Evolutionary conservation across 495 filamentous ascomycete species (phyloP).

Genomic region (Lineolata rhizophorae): DNA sequence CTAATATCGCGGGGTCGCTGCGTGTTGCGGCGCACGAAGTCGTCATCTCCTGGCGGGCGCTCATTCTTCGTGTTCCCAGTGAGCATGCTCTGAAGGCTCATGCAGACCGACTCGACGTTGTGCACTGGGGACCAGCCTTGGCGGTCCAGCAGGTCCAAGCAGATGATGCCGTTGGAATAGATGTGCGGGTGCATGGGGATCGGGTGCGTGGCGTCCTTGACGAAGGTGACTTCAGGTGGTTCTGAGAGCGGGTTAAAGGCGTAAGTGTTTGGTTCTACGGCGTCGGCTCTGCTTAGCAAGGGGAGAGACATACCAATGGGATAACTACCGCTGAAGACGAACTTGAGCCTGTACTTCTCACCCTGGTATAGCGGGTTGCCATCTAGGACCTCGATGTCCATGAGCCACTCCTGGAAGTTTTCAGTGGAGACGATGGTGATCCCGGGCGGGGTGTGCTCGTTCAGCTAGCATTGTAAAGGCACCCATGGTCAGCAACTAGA

Average conservation of each 20-base stretch:
- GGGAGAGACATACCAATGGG: conserved; percentile 52
- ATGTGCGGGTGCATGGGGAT: conserved; percentile 96
- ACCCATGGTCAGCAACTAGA: too few relatives aligned
- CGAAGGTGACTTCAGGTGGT: conserved; percentile 83
- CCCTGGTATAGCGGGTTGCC: conserved; percentile 71
- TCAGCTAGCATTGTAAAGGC: too few relatives aligned
- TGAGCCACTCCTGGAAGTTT: conserved; percentile 70
- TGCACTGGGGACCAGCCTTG: conserved; percentile 92
- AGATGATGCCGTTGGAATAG: conserved; percentile 96
- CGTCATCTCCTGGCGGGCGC: conserved; percentile 60
- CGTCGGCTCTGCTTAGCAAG: too few relatives aligned
- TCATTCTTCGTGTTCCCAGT: conserved; percentile 79
- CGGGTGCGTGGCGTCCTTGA: conserved; percentile 37
- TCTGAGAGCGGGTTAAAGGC: conserved; percentile 24
- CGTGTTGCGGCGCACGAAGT: conserved; percentile 62
- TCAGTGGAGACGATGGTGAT: conserved; percentile 63
- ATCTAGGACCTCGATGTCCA: conserved; percentile 84
- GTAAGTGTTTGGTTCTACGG: too few relatives aligned
- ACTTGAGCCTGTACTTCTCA: conserved; percentile 68
- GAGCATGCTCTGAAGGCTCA: conserved; percentile 96
- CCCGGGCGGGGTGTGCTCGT: conserved; percentile 27
- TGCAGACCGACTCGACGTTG: conserved; percentile 89
- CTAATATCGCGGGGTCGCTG: conserved; percentile 63
- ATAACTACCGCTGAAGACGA: conserved; percentile 62
- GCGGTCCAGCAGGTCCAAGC: conserved; percentile 71